Base-by-base conservation (phyloP, 2,329 filamentous ascomycete species). In the Aspergillus awamori region DNA sequence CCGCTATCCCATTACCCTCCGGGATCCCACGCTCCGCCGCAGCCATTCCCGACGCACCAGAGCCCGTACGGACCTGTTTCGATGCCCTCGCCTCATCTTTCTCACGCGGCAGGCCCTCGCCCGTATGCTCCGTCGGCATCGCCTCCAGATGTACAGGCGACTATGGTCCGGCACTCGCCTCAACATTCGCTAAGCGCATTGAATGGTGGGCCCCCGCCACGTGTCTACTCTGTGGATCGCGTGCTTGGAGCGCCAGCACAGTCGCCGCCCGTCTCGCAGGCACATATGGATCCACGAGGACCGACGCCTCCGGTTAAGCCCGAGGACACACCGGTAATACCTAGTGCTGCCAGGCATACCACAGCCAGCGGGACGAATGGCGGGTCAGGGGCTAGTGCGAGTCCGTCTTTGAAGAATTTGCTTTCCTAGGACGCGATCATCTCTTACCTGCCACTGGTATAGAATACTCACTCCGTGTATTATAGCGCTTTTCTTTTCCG, bases 341-440 rank as follows among this genome's bases (percentile, higher is more conserved):
- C 70, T 17, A 73, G 66, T 61, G 70, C 67, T 28, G 65, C 68
- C 45, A 68, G 75, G 41, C 69, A 72, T 47, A 52, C 66, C 0
- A 69, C 64, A 8, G 66, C 67, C 47, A 74, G 72, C 52, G 73
- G 70, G 17, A 69, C 70, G 17, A 68, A 64, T 53, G 63, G 65
- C 2, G 71, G 70, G 33, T 76, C 76, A 54, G 89, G 89, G n/a
- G 90, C 90, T 4, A 93, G 90, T 69, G 89, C 90, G 15, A 93
- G 88, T 70, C 89, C 90, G 10, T 92, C 90, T 8, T 75, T 93
- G 63, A 86, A 88, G 68, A 93, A 93, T 69, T 76, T 93, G 53
- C 82, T 93, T 57, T 89, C 86, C 52, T 92, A 76, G 79, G 52
- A 52, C 45, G 11, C 33, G 33, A 36, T 13, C 11, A 36, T 36